phyloP scores from a whole-genome alignment of 345 rosid genomes.

The Populus tremula region DNA sequence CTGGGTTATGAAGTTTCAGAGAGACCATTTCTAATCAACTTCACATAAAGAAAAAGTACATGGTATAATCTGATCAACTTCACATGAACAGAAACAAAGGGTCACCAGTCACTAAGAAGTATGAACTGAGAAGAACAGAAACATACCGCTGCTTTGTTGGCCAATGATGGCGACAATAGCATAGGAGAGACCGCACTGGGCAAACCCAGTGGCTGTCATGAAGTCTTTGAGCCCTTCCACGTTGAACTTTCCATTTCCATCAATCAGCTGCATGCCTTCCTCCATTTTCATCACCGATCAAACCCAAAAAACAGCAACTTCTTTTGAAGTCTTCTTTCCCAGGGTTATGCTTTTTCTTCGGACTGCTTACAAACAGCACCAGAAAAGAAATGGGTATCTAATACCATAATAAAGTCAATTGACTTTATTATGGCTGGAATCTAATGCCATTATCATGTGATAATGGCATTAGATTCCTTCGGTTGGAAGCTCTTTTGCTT shows the following conservation, averaged over 20 bases:
- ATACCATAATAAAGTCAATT: no score
- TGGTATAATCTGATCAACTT: background rate
- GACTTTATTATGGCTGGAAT: no score
- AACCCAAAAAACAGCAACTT: background rate
- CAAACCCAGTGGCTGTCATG: constrained; percentile 43
- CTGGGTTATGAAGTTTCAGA: no score
- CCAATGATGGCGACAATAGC: constrained; percentile 83
- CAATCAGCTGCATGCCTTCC: constrained; percentile 47
- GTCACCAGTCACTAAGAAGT: background rate
- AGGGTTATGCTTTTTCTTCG: background rate
- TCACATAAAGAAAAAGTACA: background rate
- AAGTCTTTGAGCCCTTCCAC: constrained; percentile 55
- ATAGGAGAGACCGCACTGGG: constrained; percentile 63
- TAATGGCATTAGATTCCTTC: no score
- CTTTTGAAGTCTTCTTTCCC: background rate
- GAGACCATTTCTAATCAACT: background rate
- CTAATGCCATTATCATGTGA: no score
- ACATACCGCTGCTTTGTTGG: constrained; percentile 73
- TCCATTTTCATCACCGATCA: background rate
- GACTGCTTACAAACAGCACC: no score
- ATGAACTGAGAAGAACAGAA: background rate
- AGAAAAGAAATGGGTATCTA: no score
- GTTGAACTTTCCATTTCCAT: constrained; percentile 63
- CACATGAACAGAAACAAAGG: background rate
- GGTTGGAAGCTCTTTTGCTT: no score